phyloP scores from a whole-genome alignment of 495 filamentous ascomycete genomes.

The Pyronema domesticum region DNA sequence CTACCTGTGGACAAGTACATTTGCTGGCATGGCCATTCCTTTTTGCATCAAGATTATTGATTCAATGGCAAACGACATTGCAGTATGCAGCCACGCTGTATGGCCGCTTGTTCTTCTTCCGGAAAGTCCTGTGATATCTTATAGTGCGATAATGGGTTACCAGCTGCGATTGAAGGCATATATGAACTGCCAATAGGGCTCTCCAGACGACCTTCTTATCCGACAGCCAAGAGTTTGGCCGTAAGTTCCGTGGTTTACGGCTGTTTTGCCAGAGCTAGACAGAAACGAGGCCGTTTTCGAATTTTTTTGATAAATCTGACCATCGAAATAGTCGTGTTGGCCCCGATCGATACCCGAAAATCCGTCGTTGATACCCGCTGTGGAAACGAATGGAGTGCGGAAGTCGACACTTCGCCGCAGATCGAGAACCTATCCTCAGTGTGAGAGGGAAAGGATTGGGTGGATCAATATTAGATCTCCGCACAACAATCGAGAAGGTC shows the following conservation, averaged over 20 bases:
- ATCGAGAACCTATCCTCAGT: no score
- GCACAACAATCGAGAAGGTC: not conserved
- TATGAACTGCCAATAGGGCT: not conserved
- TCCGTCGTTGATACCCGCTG: not conserved
- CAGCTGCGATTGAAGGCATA: not conserved
- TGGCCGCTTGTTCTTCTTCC: not conserved
- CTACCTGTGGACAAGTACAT: not conserved
- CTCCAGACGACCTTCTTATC: not conserved
- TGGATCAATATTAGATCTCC: not conserved
- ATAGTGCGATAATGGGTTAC: not conserved
- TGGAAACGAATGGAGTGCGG: not conserved
- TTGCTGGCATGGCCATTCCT: not conserved
- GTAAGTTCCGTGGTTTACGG: not conserved
- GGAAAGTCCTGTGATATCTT: not conserved
- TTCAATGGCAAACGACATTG: slow-evolving; percentile 1
- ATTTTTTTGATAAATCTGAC: not conserved
- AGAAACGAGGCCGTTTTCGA: not conserved
- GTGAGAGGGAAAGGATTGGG: no score
- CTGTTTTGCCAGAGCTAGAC: no score
- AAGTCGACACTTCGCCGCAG: not conserved
- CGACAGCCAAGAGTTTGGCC: not conserved
- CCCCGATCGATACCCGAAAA: not conserved
- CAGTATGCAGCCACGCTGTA: not conserved
- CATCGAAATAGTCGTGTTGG: not conserved
- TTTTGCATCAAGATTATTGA: not conserved